These are phyloP conservation scores for Paramecium tetraurelia DNA, from an alignment of 73 alveolate species.

Conservation along the genomic window DNA sequence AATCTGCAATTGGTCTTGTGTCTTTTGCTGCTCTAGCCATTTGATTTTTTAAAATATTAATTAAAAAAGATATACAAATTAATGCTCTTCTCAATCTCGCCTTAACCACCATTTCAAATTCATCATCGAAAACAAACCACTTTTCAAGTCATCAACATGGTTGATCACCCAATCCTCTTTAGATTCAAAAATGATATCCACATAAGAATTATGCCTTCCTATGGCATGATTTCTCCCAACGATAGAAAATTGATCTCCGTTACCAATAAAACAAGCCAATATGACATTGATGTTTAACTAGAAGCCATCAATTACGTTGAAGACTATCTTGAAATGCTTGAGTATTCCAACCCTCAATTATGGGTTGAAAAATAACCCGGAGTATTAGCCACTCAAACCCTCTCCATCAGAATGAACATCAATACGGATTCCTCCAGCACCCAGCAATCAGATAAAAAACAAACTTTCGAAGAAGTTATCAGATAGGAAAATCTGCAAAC, in stretches of 20 bases:
- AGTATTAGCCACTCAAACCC: not conserved
- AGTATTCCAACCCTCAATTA: not conserved
- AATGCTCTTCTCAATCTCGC: constrained; percentile 41
- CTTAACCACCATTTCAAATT: constrained; percentile 16
- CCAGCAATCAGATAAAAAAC: not conserved
- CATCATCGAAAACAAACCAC: not conserved
- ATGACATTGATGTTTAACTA: not conserved
- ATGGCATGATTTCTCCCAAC: not conserved
- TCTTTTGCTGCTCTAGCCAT: constrained; percentile 51
- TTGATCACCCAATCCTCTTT: not conserved
- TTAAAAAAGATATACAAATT: constrained; percentile 19
- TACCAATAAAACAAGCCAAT: not conserved
- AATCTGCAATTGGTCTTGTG: constrained; percentile 47
- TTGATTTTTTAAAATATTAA: constrained; percentile 4
- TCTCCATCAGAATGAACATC: not conserved
- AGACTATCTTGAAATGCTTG: constrained; percentile 13
- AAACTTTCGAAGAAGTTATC: not conserved
- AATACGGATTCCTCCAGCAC: not conserved
- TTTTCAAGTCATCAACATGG: not conserved
- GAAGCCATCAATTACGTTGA: not conserved
- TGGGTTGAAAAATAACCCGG: constrained; percentile 3
- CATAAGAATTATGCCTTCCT: not conserved
- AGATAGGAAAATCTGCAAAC: not conserved
- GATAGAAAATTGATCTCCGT: not conserved
- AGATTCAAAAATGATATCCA: not conserved